phyloP scores from a whole-genome alignment of 345 rosid species.

The Citropsis articulata region DNA sequence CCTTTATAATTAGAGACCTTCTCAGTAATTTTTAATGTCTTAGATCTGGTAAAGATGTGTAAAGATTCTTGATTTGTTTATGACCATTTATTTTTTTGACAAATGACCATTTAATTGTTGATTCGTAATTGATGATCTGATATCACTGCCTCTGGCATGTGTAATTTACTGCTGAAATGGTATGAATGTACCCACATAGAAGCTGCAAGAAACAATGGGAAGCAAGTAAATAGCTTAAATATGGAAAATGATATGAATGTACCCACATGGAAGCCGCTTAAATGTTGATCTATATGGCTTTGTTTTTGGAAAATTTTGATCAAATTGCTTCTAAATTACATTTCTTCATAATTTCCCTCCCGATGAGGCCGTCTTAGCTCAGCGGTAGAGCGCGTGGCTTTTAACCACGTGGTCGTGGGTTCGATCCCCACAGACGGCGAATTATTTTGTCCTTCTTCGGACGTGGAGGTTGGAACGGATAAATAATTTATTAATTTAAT shows the following conservation, averaged over 20 bases:
- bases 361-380: constrained; percentile 53
- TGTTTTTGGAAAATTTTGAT: neutral
- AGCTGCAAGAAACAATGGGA: neutral
- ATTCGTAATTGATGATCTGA: neutral
- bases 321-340: neutral
- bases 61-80: neutral
- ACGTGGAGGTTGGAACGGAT: too few species aligned
- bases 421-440: constrained; percentile 65
- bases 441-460: too few species aligned
- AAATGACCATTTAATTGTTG: neutral
- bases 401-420: constrained; percentile 74
- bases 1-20: neutral
- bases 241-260: too few species aligned
- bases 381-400: constrained; percentile 79
- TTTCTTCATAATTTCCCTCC: rapidly evolving
- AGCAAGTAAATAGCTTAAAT: neutral
- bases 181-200: neutral
- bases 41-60: neutral
- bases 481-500: too few species aligned
- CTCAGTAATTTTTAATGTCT: neutral
- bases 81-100: neutral
- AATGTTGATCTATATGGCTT: too few species aligned
- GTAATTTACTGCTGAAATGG: neutral
- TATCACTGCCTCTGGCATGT: neutral
- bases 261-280: too few species aligned